Base-by-base conservation (phyloP, 2,329 filamentous ascomycete genomes). In the Diaporthe sp. region DNA sequence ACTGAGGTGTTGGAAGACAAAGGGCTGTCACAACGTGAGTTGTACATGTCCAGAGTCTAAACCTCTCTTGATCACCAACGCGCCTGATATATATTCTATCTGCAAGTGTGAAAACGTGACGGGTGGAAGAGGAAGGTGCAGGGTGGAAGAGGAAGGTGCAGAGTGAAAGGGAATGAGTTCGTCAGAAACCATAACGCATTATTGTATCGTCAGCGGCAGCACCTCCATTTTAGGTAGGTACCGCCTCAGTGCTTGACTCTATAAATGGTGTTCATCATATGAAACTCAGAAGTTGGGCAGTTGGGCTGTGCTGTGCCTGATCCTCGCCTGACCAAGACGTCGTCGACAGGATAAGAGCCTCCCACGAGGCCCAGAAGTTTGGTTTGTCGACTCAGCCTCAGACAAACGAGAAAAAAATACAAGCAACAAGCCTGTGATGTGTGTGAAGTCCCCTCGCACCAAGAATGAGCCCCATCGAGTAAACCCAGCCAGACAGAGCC, bases 401-500 rank as follows among this genome's bases (percentile, higher is more conserved):
- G 88, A 88, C 89, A 86, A 86, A 88, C 88, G 85, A 85, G 86
- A 88, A 84, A 84, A 78, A 86, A 85, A 85, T 85, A 81, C 85
- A 84, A 68, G 58, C 15, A 74, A 77, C 37, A 61, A 77, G 70
- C 19, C 19, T 28, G 49, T 81, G 82, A 81, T 90, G 51, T 53
- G 57, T 53, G 65, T 75, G 75, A 86, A 84, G 86, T 87, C 94
- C 94, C 94, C 95, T 98, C 95, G 96, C 94, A 91, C 95, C 96
- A 94, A 98, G 95, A 98, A 98, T 98, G 95, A 98, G 96, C 96
- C 96, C 96, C 96, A 98, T 98, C 95, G 96, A 98, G 96, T 98
- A 97, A 98, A 94, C 89, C 86, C 84, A 83, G 82, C 79, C 73
- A 79, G 71, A 76, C 81, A 80, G 80, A 79, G 78, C 78, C 65